Conservation (phyloP, 2,329 filamentous ascomycete genomes). For the Colletotrichum spinosum region DNA sequence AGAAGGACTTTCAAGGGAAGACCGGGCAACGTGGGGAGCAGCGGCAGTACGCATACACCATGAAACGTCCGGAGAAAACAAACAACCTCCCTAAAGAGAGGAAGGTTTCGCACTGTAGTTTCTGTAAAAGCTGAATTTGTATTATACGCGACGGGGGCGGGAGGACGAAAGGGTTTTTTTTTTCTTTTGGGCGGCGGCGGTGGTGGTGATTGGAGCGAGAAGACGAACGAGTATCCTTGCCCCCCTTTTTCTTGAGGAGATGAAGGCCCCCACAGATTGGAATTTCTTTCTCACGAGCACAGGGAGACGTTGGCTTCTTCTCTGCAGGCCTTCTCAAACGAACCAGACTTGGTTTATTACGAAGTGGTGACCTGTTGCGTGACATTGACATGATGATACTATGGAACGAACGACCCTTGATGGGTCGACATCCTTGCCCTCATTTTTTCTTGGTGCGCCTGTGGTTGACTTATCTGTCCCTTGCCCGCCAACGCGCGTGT, state of each 20-base stretch:
- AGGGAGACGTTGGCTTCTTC: slow-evolving; percentile 18
- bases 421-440: no score
- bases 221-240: slow-evolving; percentile 10
- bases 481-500: no score
- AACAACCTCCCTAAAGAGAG: slow-evolving; percentile 21
- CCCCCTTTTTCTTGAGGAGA: slow-evolving; percentile 17
- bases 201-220: background rate
- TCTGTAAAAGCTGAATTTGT: slow-evolving; percentile 38
- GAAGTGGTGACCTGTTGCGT: background rate
- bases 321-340: slow-evolving; percentile 10
- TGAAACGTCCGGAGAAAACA: slow-evolving; percentile 9
- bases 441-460: no score
- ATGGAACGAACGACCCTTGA: no score
- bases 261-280: slow-evolving; percentile 31
- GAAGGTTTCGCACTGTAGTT: slow-evolving; percentile 24
- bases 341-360: slow-evolving; percentile 10
- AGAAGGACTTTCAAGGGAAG: slow-evolving; percentile 14
- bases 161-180: slow-evolving; percentile 1
- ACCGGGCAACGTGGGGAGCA: slow-evolving; percentile 4
- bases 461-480: no score
- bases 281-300: slow-evolving; percentile 29
- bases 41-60: slow-evolving; percentile 13
- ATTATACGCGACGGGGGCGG: slow-evolving; percentile 32
- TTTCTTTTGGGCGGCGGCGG: slow-evolving; percentile 6
- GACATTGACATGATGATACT: background rate